Evolutionary conservation across 768 basidiomycete species (phyloP), one percentile per base, ranked within the genome.

Genomic region (Auricularia sp.): DNA sequence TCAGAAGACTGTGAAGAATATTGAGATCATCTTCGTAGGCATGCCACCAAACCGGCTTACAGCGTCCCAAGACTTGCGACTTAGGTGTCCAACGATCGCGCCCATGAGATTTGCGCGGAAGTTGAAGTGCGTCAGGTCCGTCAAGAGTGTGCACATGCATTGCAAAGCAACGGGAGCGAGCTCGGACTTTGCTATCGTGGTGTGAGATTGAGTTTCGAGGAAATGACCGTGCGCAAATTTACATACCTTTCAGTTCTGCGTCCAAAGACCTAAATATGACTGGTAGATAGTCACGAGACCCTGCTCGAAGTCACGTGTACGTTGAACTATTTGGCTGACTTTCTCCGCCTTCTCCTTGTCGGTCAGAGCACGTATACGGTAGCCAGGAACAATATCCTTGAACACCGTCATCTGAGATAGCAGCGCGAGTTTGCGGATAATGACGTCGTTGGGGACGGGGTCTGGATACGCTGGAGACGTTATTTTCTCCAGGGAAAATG

Each of bases 341-440:
- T 96, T 97, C 74, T 94, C 93, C 3, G 86, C 79, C 74, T 90
- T 92, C 75, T 99, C 97, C 68, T 84, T 84, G 61, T 93, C 96
- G 6, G 93, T 94, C 54, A 98, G 79, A 18, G 86, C 77, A 62
- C 97, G 92, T 73, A 99, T 96, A 66, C 94, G 88, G 75, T 98
- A 99, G 3, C 93, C 93, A 33, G 97, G 97, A 51, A 98, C 87
- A 67, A 98, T 84, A 74, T 99, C 97, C 72, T 93, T 94, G 81
- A 92, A 97, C 11, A 98, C 91, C 34, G 94, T 90, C 36, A 98
- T 79, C 71, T 96, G 88, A 12, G 93, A 96, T 47, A 98, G 78
- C 60, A 95, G 82, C 2, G 96, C 90, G 44, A 98, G 78, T 72
- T 91, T 91, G 66, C 96, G 86, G 67, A 99, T 89, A 36, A 89